A percentile compares a stretch with the other conserved stretches of the same genome.
Conservation (phyloP, 768 basidiomycete species). For the Lactarius akahatsu region DNA sequence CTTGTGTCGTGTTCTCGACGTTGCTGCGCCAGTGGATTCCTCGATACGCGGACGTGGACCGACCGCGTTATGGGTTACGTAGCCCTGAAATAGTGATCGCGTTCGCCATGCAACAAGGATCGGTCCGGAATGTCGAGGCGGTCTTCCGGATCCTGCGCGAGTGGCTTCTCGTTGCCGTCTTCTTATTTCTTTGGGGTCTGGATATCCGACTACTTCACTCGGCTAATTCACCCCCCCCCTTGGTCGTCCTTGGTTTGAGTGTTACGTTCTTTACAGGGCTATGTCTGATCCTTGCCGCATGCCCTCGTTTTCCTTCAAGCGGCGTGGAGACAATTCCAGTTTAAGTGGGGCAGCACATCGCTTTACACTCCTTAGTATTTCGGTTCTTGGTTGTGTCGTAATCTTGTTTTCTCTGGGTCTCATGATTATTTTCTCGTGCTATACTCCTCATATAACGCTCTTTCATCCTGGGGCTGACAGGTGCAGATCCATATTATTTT, state of each 20-base stretch:
- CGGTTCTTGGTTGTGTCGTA: not conserved
- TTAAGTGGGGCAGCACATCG: not conserved
- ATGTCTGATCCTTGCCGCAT: constrained; percentile 8
- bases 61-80: not conserved
- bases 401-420: too few relatives aligned
- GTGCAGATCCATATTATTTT: not conserved
- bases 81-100: not conserved
- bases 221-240: not conserved
- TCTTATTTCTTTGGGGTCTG: constrained; percentile 12
- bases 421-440: too few relatives aligned
- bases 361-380: not conserved
- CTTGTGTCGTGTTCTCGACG: not conserved
- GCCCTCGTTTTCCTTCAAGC: not conserved
- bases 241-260: not conserved
- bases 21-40: not conserved
- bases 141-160: not conserved
- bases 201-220: not conserved
- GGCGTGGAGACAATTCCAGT: not conserved
- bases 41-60: not conserved
- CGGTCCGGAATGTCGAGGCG: not conserved
- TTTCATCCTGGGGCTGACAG: too few relatives aligned
- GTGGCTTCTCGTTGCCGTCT: constrained; percentile 5
- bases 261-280: constrained; percentile 2
- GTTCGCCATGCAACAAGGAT: not conserved
- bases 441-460: too few relatives aligned